Evolutionary conservation across 331 rosid species (phyloP).

Genomic region (Rhamnella rubrinervis): DNA sequence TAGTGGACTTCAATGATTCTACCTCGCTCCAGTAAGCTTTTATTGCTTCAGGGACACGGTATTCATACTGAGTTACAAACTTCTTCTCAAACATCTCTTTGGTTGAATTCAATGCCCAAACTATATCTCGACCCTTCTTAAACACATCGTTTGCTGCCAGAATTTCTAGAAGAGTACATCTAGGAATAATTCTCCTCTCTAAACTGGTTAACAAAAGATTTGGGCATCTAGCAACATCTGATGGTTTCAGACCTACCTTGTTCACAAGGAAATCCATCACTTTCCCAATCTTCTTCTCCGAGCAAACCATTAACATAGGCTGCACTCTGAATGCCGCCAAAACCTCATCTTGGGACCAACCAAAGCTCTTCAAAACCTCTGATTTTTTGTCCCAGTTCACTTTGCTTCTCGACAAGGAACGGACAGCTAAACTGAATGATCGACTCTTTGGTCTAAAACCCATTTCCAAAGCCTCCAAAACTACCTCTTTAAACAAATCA

Average conservation of each 20-base stretch:
- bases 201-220: background rate
- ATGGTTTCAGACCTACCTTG: background rate
- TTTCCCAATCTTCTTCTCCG: background rate
- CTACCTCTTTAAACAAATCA: background rate
- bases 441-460: background rate
- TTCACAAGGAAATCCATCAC: background rate
- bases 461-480: background rate
- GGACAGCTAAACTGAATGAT: background rate
- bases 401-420: background rate
- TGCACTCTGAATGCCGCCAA: background rate
- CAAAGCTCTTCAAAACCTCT: background rate
- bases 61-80: background rate
- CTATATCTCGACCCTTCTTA: background rate
- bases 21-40: background rate
- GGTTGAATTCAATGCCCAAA: background rate
- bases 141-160: background rate
- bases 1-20: background rate
- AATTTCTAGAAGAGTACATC: background rate
- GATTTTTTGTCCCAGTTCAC: background rate
- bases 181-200: background rate
- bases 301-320: background rate
- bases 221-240: background rate
- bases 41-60: background rate
- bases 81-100: background rate
- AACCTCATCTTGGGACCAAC: background rate